phyloP scores from a whole-genome alignment of 352 stramenopile genomes.

The Lagenidium giganteum region DNA sequence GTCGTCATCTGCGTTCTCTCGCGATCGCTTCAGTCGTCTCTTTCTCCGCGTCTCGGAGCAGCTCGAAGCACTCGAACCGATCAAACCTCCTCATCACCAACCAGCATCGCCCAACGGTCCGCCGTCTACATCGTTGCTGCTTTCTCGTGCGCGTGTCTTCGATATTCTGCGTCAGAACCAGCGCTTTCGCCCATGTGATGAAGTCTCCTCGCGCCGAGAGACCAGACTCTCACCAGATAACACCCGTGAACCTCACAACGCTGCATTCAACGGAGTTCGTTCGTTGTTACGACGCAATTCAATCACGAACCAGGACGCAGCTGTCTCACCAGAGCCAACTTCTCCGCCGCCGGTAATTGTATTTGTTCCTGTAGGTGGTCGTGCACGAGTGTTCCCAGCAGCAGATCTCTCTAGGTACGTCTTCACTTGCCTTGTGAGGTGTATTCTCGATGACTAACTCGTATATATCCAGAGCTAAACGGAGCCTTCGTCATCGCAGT shows the following conservation, averaged over 20 bases:
- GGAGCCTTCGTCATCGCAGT: slow-evolving; percentile 21
- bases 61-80: slow-evolving; percentile 23
- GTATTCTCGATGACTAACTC: background rate
- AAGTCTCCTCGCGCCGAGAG: background rate
- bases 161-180: slow-evolving; percentile 10
- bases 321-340: background rate
- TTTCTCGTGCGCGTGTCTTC: slow-evolving; percentile 2
- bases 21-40: background rate
- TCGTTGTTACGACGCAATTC: background rate
- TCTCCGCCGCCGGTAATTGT: background rate
- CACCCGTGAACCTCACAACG: background rate
- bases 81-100: background rate
- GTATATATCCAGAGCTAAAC: slow-evolving; percentile 13
- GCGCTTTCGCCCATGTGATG: slow-evolving; percentile 15
- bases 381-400: slow-evolving; percentile 22
- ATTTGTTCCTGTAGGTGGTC: slow-evolving; percentile 24
- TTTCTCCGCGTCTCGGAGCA: slow-evolving; percentile 20
- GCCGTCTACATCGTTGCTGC: slow-evolving; percentile 1
- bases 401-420: slow-evolving; percentile 18
- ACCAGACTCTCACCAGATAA: background rate
- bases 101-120: background rate
- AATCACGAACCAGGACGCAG: background rate
- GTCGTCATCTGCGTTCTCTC: background rate
- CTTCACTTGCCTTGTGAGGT: background rate
- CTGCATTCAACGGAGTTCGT: background rate